These are phyloP conservation scores for Sclerotinia minor DNA, from an alignment of 2,329 filamentous ascomycete genomes.

Conservation along the genomic window DNA sequence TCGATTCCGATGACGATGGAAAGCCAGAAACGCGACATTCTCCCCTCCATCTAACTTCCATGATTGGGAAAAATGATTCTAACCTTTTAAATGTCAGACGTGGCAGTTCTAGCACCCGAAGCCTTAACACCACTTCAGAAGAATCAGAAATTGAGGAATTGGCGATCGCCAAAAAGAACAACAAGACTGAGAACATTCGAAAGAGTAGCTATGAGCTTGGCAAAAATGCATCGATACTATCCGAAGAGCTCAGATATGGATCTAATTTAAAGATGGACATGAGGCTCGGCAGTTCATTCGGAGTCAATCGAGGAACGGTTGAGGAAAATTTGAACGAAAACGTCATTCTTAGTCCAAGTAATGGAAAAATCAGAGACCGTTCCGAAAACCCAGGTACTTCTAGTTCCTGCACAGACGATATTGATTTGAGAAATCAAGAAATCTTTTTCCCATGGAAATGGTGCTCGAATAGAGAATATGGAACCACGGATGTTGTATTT, in stretches of 20 bases:
- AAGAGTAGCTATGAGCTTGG: neutral
- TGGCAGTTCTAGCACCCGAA: neutral
- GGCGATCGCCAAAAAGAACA: neutral
- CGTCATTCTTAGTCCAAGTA: no score
- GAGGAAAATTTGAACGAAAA: neutral
- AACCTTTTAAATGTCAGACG: neutral
- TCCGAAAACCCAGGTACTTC: neutral
- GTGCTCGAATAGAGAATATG: no score
- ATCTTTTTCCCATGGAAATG: no score
- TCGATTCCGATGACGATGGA: neutral
- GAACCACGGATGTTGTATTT: neutral
- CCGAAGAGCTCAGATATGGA: no score
- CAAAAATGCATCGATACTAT: no score
- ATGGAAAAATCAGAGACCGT: neutral
- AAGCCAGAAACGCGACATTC: neutral
- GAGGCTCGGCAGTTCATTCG: no score
- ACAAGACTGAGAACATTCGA: no score
- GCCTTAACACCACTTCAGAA: neutral
- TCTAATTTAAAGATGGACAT: neutral
- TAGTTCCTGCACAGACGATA: no score
- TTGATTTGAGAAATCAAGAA: neutral
- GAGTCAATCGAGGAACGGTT: neutral
- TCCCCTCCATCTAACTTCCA: no score
- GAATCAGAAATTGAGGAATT: neutral
- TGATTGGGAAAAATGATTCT: neutral